Base-by-base conservation (phyloP, 1,284 basidiomycete species). In the Apiotrichum porosum region DNA sequence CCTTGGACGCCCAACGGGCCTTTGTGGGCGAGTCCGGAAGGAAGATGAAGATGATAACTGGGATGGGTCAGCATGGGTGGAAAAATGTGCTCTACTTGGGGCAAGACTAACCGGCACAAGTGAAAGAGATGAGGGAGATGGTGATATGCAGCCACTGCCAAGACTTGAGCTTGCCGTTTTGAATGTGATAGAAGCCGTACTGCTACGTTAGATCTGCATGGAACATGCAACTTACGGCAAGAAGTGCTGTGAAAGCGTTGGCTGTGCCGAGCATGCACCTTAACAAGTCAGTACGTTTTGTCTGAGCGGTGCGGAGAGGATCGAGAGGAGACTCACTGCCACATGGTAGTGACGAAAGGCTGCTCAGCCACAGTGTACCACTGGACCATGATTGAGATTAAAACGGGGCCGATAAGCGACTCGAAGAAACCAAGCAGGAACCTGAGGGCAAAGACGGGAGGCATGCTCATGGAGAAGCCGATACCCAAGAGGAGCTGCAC, bases 81-180 rank as follows among this genome's bases (percentile, higher is more conserved):
- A n/a, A n/a, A n/a, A n/a, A n/a, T n/a, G n/a, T n/a, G n/a, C n/a
- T n/a, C n/a, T n/a, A n/a, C n/a, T n/a, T n/a, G n/a, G n/a, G n/a
- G n/a, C n/a, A n/a, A n/a, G n/a, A n/a, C n/a, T n/a, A n/a, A n/a
- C n/a, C n/a, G n/a, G 38, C 17, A 18, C 26, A 40, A 5, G 31
- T 26, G 30, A 49, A 30, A 2, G 56, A 60, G 39, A 63, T 49
- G 34, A 59, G 35, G 6, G 55, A 54, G 19, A 62, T 53, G 41
- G 47, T 44, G 31, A 65, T 26, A 32, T 42, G 45, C 30, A 63
- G 50, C 48, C 54, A 63, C 37, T 65, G 63, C 62, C 63, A 63
- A 12, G 52, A 48, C 33, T 54, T 44, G 15, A 65, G 44, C 15
- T 17, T 14, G 28, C 19, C 24, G 21, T 28, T 37, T 19, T 37